These are phyloP conservation scores for Backusella parvicylindrica DNA, from an alignment of 192 early-diverging fungal species.

Conservation along the genomic window DNA sequence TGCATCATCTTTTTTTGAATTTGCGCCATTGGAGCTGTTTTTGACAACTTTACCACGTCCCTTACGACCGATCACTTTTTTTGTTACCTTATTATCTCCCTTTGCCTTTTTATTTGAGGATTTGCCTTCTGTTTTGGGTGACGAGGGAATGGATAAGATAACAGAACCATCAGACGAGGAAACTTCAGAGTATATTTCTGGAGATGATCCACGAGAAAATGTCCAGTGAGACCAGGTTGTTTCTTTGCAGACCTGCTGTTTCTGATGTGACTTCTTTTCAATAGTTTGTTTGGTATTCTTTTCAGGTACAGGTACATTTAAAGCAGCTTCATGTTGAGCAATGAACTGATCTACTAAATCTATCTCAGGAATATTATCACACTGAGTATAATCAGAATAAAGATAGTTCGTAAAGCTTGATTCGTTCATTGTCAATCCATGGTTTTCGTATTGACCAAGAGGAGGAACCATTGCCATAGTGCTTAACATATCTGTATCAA, in stretches of 20 bases:
- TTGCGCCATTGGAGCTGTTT: neutral
- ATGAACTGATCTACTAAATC: conserved; percentile 19
- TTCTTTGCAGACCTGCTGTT: neutral
- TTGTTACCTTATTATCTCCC: neutral
- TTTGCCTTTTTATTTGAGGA: neutral
- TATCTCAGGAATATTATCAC: neutral
- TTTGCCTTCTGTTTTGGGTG: neutral
- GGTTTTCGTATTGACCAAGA: conserved; percentile 1
- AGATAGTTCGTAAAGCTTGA: neutral
- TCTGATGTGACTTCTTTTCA: neutral
- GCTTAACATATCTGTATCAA: neutral
- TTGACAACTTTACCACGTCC: conserved; percentile 11
- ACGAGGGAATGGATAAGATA: neutral
- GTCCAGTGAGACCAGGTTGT: conserved; percentile 12
- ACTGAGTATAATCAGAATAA: neutral
- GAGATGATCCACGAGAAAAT: conserved; percentile 5
- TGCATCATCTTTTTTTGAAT: neutral
- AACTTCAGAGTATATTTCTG: neutral
- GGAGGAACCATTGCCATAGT: conserved; percentile 9
- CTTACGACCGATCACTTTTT: neutral
- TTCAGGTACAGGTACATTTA: conserved; percentile 4
- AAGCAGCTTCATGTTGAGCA: conserved; percentile 13
- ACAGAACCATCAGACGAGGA: neutral
- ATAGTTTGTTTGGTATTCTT: neutral
- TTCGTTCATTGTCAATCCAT: neutral